Conservation (phyloP, 2,329 filamentous ascomycete genomes). For the Cladosporium oxysporum region DNA sequence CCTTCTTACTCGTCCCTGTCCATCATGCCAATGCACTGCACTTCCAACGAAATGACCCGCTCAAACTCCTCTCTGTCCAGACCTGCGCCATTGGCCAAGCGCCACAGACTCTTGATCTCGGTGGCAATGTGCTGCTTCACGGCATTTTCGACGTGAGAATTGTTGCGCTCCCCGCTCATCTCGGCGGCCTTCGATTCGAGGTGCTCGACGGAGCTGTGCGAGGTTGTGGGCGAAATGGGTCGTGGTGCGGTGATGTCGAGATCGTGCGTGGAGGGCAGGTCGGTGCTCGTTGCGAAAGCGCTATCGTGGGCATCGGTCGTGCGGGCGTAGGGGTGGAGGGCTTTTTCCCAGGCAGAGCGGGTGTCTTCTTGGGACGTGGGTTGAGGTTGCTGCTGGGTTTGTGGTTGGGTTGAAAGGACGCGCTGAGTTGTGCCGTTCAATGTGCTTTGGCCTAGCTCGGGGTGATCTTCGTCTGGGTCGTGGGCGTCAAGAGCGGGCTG, state of each 20-base stretch:
- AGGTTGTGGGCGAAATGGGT: slow-evolving; percentile 49
- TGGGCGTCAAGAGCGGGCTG: slow-evolving; percentile 80
- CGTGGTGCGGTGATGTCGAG: slow-evolving; percentile 49
- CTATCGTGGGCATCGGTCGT: slow-evolving; percentile 38
- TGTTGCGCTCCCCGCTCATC: slow-evolving; percentile 28
- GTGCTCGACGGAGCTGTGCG: slow-evolving; percentile 54
- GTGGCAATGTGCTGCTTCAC: slow-evolving; percentile 78
- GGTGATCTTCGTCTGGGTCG: slow-evolving; percentile 71
- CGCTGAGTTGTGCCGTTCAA: slow-evolving; percentile 46
- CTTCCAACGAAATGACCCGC: slow-evolving; percentile 67
- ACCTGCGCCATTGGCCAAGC: slow-evolving; percentile 68
- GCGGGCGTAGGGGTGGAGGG: slow-evolving; percentile 18
- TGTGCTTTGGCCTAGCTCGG: slow-evolving; percentile 52
- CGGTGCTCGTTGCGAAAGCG: slow-evolving; percentile 52
- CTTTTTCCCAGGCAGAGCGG: slow-evolving; percentile 19
- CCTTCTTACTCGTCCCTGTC: slow-evolving; percentile 54
- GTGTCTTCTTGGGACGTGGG: slow-evolving; percentile 3
- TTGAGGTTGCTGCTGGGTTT: background rate
- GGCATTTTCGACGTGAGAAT: slow-evolving; percentile 66
- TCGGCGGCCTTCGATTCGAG: slow-evolving; percentile 47
- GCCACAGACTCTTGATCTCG: slow-evolving; percentile 74
- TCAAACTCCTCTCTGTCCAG: slow-evolving; percentile 77
- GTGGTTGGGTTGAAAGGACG: background rate
- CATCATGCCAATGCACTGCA: slow-evolving; percentile 69
- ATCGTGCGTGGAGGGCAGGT: slow-evolving; percentile 48